These are phyloP conservation scores for Vigna angularis DNA, from an alignment of 306 rosid species.

Conservation along the genomic window DNA sequence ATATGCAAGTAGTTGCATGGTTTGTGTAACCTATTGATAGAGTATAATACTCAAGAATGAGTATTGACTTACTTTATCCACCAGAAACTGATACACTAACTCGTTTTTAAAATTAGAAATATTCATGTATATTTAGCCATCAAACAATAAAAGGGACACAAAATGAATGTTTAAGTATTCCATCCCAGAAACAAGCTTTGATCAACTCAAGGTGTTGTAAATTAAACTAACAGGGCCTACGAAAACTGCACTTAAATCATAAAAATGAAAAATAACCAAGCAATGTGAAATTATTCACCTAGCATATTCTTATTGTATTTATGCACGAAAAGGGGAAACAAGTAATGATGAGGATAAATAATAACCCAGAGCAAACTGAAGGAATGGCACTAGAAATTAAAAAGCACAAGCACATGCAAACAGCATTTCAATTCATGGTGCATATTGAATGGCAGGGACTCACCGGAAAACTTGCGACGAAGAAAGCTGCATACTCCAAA, in stretches of 20 bases:
- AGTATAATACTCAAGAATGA: background rate
- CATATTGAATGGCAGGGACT: slow-evolving; percentile 4
- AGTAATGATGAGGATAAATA: background rate
- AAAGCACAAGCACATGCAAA: background rate
- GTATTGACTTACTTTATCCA: background rate
- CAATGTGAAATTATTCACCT: background rate
- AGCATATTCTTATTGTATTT: background rate
- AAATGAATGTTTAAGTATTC: background rate
- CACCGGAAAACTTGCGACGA: slow-evolving; percentile 7
- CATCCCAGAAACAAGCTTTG: background rate
- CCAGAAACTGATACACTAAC: background rate
- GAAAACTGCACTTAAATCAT: background rate
- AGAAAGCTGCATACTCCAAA: background rate
- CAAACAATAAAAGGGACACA: background rate
- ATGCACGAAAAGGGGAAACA: background rate
- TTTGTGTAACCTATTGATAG: background rate
- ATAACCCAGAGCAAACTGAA: background rate
- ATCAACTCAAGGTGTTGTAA: background rate
- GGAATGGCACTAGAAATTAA: background rate
- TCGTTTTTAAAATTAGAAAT: background rate
- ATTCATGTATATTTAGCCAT: too few relatives aligned
- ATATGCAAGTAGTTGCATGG: background rate
- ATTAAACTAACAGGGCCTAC: too few relatives aligned
- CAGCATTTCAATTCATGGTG: background rate
- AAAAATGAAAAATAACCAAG: background rate